Percentiles rank a stretch among this genome's conserved stretches.
phyloP scores from a whole-genome alignment of 2,329 filamentous ascomycete species.

The Fusarium nelsonii region DNA sequence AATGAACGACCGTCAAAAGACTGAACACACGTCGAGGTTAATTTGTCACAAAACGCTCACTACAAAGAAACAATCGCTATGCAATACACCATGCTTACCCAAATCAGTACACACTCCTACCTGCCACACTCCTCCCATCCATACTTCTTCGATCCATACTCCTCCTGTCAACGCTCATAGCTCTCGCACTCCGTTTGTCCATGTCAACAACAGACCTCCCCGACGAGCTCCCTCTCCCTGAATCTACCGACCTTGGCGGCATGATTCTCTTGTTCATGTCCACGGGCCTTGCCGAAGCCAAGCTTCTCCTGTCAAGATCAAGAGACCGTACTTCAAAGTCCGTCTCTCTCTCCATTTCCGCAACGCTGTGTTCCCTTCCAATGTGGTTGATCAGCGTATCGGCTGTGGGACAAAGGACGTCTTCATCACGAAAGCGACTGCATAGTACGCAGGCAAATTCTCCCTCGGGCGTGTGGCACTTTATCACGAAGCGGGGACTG shows the following conservation, averaged over 20 bases:
- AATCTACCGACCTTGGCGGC: constrained; percentile 6
- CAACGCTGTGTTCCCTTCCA: constrained; percentile 31
- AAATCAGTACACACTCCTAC: background rate
- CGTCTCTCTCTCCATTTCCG: constrained; percentile 41
- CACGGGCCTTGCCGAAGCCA: background rate
- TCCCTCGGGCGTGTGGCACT: constrained; percentile 44
- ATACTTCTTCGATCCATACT: constrained; percentile 15
- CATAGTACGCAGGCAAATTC: constrained; percentile 44
- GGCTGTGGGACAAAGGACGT: constrained; percentile 36
- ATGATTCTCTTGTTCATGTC: constrained; percentile 24
- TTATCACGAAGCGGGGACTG: constrained; percentile 43
- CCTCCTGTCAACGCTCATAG: constrained; percentile 27
- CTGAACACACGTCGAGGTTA: accelerated
- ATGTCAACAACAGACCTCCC: background rate
- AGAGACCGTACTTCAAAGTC: constrained; percentile 37
- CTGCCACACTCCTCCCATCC: background rate
- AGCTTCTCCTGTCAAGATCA: constrained; percentile 19
- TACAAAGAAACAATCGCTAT: constrained; percentile 22
- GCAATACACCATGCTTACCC: background rate
- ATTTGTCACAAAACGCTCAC: background rate
- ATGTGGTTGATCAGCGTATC: constrained; percentile 42
- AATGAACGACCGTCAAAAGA: too few species aligned
- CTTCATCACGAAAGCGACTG: constrained; percentile 36
- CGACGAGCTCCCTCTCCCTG: constrained; percentile 4
- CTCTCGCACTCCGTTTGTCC: constrained; percentile 11